Conservation (phyloP, 208 protist species). For the Trichomonas tenax region DNA sequence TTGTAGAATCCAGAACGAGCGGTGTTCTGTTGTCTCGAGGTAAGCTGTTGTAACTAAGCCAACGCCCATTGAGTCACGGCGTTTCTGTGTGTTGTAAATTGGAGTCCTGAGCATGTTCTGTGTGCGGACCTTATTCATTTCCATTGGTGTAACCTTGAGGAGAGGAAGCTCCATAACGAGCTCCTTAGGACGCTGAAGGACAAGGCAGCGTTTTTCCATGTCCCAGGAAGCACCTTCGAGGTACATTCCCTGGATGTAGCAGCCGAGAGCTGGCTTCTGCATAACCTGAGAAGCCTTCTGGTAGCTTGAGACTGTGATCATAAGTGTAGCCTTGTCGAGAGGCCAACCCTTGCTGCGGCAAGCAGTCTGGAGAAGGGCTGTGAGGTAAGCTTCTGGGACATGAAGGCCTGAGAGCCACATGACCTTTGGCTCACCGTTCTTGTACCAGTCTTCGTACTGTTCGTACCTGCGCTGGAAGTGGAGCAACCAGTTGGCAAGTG, state of each 20-base stretch:
- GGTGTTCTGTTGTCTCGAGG: slow-evolving; percentile 66
- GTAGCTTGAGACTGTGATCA: slow-evolving; percentile 71
- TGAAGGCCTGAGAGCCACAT: slow-evolving; percentile 96
- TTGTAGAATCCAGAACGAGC: slow-evolving; percentile 80
- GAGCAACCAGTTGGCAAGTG: slow-evolving; percentile 61
- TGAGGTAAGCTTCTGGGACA: slow-evolving; percentile 89
- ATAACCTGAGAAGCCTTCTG: slow-evolving; percentile 53
- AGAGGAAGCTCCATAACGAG: slow-evolving; percentile 84
- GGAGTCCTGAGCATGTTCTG: slow-evolving; percentile 80
- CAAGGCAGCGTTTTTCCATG: slow-evolving; percentile 53
- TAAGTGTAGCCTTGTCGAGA: slow-evolving; percentile 81
- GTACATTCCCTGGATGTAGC: slow-evolving; percentile 81
- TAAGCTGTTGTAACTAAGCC: slow-evolving; percentile 93
- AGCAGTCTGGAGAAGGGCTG: slow-evolving; percentile 87
- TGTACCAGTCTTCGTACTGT: slow-evolving; percentile 81
- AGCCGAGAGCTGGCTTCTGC: slow-evolving; percentile 65
- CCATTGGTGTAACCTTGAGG: slow-evolving; percentile 84
- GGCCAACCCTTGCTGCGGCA: slow-evolving; percentile 88
- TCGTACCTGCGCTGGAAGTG: slow-evolving; percentile 71
- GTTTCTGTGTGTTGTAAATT: slow-evolving; percentile 88
- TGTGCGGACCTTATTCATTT: slow-evolving; percentile 72
- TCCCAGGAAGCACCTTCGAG: slow-evolving; percentile 90
- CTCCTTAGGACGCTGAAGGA: slow-evolving; percentile 73
- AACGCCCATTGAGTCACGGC: slow-evolving; percentile 81
- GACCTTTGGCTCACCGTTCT: slow-evolving; percentile 76